phyloP scores from a whole-genome alignment of 495 filamentous ascomycete species.

The Neurospora sp. region DNA sequence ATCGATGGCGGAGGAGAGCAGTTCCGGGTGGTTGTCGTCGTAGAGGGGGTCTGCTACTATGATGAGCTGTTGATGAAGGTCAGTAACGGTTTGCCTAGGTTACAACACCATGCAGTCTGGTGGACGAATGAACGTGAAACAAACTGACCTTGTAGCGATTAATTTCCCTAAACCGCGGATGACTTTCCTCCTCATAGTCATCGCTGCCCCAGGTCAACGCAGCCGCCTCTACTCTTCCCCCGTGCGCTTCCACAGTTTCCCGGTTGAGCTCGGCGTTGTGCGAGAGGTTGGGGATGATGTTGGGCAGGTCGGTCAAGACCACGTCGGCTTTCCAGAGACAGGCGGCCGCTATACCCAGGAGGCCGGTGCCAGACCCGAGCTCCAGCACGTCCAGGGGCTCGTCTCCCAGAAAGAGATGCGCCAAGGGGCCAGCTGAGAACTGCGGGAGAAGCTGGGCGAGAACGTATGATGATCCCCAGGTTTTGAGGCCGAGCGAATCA shows the following conservation, averaged over 20 bases:
- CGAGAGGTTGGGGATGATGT: slow-evolving; percentile 33
- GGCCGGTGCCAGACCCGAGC: slow-evolving; percentile 55
- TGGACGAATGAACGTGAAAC: not conserved
- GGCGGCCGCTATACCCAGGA: slow-evolving; percentile 45
- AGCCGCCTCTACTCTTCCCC: slow-evolving; percentile 27
- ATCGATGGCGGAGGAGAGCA: slow-evolving; percentile 32
- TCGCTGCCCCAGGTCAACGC: slow-evolving; percentile 29
- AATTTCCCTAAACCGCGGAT: slow-evolving; percentile 20
- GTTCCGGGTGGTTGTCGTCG: slow-evolving; percentile 36
- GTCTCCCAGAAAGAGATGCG: slow-evolving; percentile 23
- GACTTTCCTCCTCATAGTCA: slow-evolving; percentile 19
- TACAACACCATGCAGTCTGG: not conserved
- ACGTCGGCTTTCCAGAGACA: slow-evolving; percentile 31
- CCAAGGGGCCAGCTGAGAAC: slow-evolving; percentile 25
- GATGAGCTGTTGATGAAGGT: slow-evolving; percentile 20
- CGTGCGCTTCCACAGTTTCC: slow-evolving; percentile 19
- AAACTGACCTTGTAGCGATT: slow-evolving; percentile 31
- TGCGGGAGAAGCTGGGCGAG: slow-evolving; percentile 61
- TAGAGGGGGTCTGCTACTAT: slow-evolving; percentile 38
- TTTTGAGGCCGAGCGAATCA: slow-evolving; percentile 85
- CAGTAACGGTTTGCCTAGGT: not conserved
- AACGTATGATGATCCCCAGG: slow-evolving; percentile 81
- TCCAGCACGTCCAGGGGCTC: slow-evolving; percentile 36
- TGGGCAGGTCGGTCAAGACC: slow-evolving; percentile 36
- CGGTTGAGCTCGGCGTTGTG: slow-evolving; percentile 31